A percentile compares a stretch with the other conserved stretches of the same genome.
phyloP scores from a whole-genome alignment of 73 alveolate genomes.

The Paramecium primaurelia region DNA sequence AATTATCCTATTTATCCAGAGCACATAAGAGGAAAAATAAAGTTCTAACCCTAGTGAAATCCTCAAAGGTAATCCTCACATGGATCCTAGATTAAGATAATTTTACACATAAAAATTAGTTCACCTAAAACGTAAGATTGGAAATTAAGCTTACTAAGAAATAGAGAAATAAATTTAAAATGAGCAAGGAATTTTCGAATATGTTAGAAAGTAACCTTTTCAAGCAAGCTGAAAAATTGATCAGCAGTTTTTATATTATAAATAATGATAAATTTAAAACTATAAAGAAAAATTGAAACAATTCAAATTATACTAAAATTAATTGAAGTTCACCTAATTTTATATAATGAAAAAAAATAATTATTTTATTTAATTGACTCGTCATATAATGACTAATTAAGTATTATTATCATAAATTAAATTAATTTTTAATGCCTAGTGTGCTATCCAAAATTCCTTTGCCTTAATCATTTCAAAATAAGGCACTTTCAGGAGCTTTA shows the following conservation, averaged over 20 bases:
- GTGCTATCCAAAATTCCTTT: conserved; percentile 2
- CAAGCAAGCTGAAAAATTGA: not conserved
- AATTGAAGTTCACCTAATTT: not conserved
- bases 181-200: not conserved
- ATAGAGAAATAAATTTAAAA: not conserved
- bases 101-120: not conserved
- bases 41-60: not conserved
- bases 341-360: not conserved
- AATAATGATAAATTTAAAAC: not conserved
- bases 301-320: not conserved
- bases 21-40: not conserved
- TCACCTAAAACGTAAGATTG: not conserved
- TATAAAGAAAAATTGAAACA: not conserved
- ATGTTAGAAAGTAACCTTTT: not conserved
- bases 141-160: not conserved
- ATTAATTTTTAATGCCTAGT: not conserved
- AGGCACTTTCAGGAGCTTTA: not conserved
- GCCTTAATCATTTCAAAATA: not conserved
- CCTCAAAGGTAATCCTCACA: not conserved
- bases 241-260: not conserved
- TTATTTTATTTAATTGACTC: not conserved
- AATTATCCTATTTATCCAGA: not conserved
- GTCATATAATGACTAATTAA: not conserved
- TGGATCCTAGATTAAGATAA: not conserved
- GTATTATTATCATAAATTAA: not conserved